Percentiles rank a stretch among this genome's conserved stretches.
phyloP scores from a whole-genome alignment of 495 filamentous ascomycete genomes.

The Bacidia gigantensis region DNA sequence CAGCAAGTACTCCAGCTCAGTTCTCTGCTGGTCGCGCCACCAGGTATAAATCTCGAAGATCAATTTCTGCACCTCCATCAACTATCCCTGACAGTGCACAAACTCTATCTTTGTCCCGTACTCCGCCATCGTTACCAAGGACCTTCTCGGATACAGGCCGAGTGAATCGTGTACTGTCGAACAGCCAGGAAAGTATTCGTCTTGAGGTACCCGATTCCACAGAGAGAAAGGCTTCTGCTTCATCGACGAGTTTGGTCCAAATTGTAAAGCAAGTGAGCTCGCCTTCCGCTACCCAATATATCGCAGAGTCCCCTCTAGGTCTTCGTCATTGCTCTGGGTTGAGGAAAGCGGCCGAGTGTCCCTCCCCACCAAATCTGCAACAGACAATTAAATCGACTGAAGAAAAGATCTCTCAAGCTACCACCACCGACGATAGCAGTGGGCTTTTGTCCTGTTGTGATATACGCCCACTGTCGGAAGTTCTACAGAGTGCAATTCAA shows the following conservation, averaged over 20 bases:
- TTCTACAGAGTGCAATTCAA: too few species aligned
- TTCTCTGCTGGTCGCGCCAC: neutral
- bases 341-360: too few species aligned
- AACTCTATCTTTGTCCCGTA: neutral
- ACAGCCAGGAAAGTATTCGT: neutral
- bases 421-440: constrained; percentile 11
- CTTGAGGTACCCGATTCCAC: constrained; percentile 2
- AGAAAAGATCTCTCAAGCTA: constrained; percentile 5
- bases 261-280: too few species aligned
- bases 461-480: too few species aligned
- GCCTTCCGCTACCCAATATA: neutral
- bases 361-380: neutral
- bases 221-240: neutral
- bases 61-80: constrained; percentile 1
- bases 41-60: neutral
- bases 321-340: neutral
- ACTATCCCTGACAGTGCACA: neutral
- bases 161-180: neutral
- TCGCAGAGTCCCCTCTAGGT: neutral
- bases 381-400: neutral
- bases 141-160: neutral
- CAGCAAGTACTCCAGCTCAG: neutral
- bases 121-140: neutral
- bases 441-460: too few species aligned
- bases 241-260: too few species aligned